Conservation (phyloP, 495 filamentous ascomycete species). For the Sphaerosporella brunnea region DNA sequence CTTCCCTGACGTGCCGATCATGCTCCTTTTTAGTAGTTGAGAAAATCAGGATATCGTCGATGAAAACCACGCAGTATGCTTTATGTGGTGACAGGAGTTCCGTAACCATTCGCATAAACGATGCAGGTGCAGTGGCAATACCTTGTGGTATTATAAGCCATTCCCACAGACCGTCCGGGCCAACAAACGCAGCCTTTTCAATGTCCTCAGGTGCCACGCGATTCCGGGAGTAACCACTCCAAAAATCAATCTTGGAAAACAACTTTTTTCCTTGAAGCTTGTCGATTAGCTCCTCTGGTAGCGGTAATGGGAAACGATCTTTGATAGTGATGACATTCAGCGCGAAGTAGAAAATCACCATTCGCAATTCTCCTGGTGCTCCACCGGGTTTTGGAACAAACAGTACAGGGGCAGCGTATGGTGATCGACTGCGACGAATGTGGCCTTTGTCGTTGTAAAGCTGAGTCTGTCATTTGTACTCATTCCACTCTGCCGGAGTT, state of each 20-base stretch:
- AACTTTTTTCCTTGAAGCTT: conserved; percentile 22
- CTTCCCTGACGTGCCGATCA: not conserved
- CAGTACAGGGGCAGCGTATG: no score
- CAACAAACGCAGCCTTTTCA: not conserved
- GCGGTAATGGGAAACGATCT: conserved; percentile 31
- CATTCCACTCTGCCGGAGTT: not conserved
- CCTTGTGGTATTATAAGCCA: no score
- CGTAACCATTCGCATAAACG: not conserved
- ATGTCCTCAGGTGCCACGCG: not conserved
- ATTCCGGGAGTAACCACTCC: not conserved
- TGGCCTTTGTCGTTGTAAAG: not conserved
- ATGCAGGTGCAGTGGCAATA: not conserved
- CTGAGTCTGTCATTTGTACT: not conserved
- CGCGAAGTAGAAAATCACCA: conserved; percentile 32
- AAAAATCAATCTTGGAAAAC: conserved; percentile 32
- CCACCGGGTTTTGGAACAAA: no score
- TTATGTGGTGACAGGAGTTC: no score
- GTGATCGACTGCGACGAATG: no score
- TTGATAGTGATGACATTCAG: conserved; percentile 32
- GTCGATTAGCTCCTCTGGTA: conserved; percentile 30
- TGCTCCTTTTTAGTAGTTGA: not conserved
- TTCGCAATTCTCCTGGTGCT: conserved; percentile 16
- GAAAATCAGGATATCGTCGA: no score
- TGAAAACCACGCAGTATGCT: no score
- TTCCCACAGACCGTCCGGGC: not conserved